Conservation (phyloP, 2,329 filamentous ascomycete species). For the Apiospora hydei region DNA sequence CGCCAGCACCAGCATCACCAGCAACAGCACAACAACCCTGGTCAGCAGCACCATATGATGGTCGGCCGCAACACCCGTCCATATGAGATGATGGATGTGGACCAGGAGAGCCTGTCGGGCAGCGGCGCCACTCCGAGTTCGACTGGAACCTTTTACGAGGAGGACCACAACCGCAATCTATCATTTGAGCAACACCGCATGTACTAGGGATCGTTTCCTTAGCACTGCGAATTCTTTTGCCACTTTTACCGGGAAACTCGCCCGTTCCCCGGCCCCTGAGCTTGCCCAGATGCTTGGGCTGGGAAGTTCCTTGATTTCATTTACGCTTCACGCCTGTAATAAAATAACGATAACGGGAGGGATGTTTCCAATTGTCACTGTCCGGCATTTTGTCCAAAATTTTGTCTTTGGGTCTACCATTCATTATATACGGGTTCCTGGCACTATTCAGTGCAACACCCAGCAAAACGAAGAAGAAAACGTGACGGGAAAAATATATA, state of each 20-base stretch:
- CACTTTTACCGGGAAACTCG: background rate
- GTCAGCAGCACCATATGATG: conserved; percentile 25
- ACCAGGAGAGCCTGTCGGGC: conserved; percentile 46
- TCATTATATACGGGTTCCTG: background rate
- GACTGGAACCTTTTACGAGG: conserved; percentile 51
- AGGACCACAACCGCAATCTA: conserved; percentile 50
- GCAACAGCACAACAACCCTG: background rate
- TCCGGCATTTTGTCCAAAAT: background rate
- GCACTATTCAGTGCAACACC: background rate
- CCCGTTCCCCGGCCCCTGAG: background rate
- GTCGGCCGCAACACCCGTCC: conserved; percentile 40
- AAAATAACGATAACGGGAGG: background rate
- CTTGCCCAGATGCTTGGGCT: background rate
- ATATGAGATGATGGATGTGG: conserved; percentile 57
- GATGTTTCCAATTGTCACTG: background rate
- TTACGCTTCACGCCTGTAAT: conserved; percentile 11
- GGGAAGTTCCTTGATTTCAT: background rate
- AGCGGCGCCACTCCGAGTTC: conserved; percentile 46
- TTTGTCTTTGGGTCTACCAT: background rate
- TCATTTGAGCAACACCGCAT: conserved; percentile 50
- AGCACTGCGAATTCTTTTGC: background rate
- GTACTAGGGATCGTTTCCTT: conserved; percentile 45
- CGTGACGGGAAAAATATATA: background rate
- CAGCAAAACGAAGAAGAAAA: too few relatives aligned
- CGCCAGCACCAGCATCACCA: conserved; percentile 26